Percentiles rank a stretch among this genome's conserved stretches.
Evolutionary conservation across 2,329 filamentous ascomycete genomes (phyloP).

Genomic region (Periconia sp.): DNA sequence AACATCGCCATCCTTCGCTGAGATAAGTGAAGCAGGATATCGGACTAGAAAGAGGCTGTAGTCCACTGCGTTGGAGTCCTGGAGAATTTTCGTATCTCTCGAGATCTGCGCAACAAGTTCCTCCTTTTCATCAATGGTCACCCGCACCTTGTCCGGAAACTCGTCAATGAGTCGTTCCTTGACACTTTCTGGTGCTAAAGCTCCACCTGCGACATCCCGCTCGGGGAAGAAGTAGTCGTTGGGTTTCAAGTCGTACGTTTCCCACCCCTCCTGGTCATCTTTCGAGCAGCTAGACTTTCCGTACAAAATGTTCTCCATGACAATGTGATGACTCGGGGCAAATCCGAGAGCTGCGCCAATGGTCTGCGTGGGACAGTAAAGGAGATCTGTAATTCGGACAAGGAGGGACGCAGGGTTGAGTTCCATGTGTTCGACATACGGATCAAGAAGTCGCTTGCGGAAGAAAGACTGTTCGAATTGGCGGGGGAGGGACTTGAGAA

Average conservation of each 20-base stretch:
- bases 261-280: slow-evolving; percentile 60
- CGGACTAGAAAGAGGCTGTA: slow-evolving; percentile 77
- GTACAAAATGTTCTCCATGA: slow-evolving; percentile 78
- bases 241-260: slow-evolving; percentile 77
- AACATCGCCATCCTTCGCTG: slow-evolving; percentile 32
- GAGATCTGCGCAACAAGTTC: slow-evolving; percentile 63
- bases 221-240: slow-evolving; percentile 78
- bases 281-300: slow-evolving; percentile 58
- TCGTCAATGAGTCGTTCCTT: slow-evolving; percentile 70
- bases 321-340: slow-evolving; percentile 73
- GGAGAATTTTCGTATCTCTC: slow-evolving; percentile 68
- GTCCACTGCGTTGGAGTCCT: slow-evolving; percentile 70
- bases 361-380: slow-evolving; percentile 61
- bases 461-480: slow-evolving; percentile 75
- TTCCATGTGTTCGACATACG: slow-evolving; percentile 70
- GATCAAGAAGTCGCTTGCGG: slow-evolving; percentile 67
- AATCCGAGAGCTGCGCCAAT: slow-evolving; percentile 66
- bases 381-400: slow-evolving; percentile 74
- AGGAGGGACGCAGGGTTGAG: slow-evolving; percentile 66
- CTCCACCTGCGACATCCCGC: slow-evolving; percentile 70
- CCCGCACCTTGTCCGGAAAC: slow-evolving; percentile 69
- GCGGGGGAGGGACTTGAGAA: slow-evolving; percentile 74
- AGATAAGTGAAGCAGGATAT: slow-evolving; percentile 50
- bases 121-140: slow-evolving; percentile 62
- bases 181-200: slow-evolving; percentile 67